Base-by-base conservation (phyloP, 108 stramenopile species). In the Halocafeteria seosinensis region DNA sequence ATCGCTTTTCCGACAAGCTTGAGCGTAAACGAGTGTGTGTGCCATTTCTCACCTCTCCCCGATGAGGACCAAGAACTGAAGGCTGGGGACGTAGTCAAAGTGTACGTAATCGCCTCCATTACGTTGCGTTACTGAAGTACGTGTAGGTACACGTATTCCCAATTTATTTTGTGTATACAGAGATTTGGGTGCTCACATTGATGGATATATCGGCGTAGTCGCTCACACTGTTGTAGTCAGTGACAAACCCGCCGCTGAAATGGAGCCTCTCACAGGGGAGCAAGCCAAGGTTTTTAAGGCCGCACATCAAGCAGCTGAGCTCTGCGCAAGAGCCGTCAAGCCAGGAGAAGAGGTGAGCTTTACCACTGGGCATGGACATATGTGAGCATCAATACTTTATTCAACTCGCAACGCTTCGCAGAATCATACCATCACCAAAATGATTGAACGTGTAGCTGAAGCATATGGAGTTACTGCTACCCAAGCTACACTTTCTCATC, bases 1-100 rank as follows among this genome's bases (percentile, higher is more conserved):
- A 81, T 99, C 50, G 93, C 98, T 13, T 99, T 99, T 72, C 98
- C 98, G 5, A 91, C 94, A 28, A 96, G 98, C 68, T 83, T 99
- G 34, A 89, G 88, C 65, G 92, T 99, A 53, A 99, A 99, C 76
- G 93, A 99, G 66, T 69, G 85, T 55, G 90, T 96, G 36, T 95
- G 91, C 81, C 94, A 99, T 76, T 81, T 83, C 78, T 86, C 87
- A 38, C 98, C 98, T 1, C 81, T 99, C 50, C 83, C 85, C 27
- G 94, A 96, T 74, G 85, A 77, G 65, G 52, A 51, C 12, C 66
- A 63, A 35, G 55, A 61, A 0, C 66, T 99, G 34, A 84, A 86
- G 63, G 88, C 73, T 6, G 94, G 92, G 28, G 98, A 99, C 79
- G 72, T 95, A 57, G 98, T 99, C 30, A 99, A 99, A 82, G 83